Conservation (phyloP, 805 yeast genomes). For the Candida mattraensis region DNA sequence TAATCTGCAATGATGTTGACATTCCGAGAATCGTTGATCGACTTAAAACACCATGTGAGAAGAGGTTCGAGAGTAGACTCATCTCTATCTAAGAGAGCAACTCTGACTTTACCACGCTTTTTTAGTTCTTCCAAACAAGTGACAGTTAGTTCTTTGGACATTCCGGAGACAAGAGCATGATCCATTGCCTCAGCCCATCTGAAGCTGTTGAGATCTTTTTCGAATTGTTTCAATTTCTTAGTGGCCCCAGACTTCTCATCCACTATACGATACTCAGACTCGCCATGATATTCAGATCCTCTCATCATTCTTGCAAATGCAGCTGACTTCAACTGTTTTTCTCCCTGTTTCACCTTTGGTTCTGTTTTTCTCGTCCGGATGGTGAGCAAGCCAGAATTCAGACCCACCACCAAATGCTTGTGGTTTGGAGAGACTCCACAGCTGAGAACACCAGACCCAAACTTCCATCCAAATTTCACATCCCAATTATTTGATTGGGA, state of each 20-base stretch:
- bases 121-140: conserved; percentile 85
- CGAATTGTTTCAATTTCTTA: conserved; percentile 78
- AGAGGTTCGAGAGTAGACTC: conserved; percentile 80
- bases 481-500: conserved; percentile 70
- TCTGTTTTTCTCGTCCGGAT: conserved; percentile 83
- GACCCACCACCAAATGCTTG: conserved; percentile 89
- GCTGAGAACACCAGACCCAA: conserved; percentile 87
- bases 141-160: conserved; percentile 75
- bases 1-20: conserved; percentile 65
- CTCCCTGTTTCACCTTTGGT: conserved; percentile 53
- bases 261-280: conserved; percentile 72
- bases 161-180: conserved; percentile 76
- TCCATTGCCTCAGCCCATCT: conserved; percentile 93
- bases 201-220: conserved; percentile 80
- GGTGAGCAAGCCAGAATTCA: conserved; percentile 84
- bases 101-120: conserved; percentile 82
- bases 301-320: conserved; percentile 81
- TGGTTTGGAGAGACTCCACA: conserved; percentile 87
- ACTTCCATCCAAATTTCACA: conserved; percentile 96
- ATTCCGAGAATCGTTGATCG: conserved; percentile 77
- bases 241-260: conserved; percentile 49
- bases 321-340: conserved; percentile 49
- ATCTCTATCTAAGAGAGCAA: conserved; percentile 79
- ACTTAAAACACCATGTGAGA: conserved; percentile 75
- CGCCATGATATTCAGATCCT: conserved; percentile 90